A percentile compares a stretch with the other conserved stretches of the same genome.
These are phyloP conservation scores for Quercus lobata DNA, from an alignment of 331 rosid species.

Conservation along the genomic window DNA sequence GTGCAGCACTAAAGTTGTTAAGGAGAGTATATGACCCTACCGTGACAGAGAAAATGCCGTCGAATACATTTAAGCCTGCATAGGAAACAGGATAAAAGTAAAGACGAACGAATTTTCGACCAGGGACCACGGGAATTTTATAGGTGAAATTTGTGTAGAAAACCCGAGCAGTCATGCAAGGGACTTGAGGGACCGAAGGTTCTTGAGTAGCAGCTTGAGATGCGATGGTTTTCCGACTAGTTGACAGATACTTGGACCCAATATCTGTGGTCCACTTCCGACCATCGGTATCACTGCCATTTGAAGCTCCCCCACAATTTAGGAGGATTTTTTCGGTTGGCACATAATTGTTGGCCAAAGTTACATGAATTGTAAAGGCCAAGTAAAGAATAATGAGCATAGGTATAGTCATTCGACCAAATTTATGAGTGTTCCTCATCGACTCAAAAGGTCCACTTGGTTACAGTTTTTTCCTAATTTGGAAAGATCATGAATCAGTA, in stretches of 20 bases:
- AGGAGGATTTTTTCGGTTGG: conserved; percentile 64
- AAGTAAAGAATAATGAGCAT: conserved; percentile 28
- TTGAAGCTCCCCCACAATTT: conserved; percentile 69
- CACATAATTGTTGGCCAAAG: conserved; percentile 42
- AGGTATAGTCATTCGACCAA: neutral
- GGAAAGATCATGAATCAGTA: neutral
- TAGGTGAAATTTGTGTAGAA: conserved; percentile 57
- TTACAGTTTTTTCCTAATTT: neutral
- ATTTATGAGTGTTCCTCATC: conserved; percentile 30
- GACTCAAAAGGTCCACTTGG: neutral
- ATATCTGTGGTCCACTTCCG: conserved; percentile 64
- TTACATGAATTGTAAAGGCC: conserved; percentile 28
- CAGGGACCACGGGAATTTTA: conserved; percentile 63
- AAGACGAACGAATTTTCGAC: conserved; percentile 69
- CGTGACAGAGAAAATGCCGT: conserved; percentile 52
- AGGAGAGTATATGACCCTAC: conserved; percentile 62
- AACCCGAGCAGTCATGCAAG: conserved; percentile 74
- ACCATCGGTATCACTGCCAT: conserved; percentile 44
- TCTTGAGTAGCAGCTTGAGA: conserved; percentile 56
- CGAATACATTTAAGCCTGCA: conserved; percentile 34
- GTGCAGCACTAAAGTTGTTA: conserved; percentile 70
- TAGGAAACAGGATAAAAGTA: conserved; percentile 74
- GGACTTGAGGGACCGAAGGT: conserved; percentile 66
- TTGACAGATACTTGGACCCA: conserved; percentile 50
- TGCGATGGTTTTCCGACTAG: conserved; percentile 23